Evolutionary conservation across 495 filamentous ascomycete genomes (phyloP).

Genomic region (Penicillium cosmopolitanum): DNA sequence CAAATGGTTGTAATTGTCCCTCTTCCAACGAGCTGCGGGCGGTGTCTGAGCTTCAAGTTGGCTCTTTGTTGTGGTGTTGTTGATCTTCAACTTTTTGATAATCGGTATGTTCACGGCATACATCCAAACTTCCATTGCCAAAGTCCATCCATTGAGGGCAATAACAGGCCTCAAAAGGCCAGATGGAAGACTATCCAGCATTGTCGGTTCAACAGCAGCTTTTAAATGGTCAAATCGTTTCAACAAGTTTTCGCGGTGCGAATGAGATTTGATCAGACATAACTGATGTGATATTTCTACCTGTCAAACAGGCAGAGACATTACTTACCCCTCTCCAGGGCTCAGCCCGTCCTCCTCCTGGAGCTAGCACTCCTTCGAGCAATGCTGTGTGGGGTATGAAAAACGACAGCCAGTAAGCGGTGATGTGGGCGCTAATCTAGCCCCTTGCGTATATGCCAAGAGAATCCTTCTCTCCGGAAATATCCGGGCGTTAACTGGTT

Average conservation of each 20-base stretch:
- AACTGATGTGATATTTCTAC: background rate
- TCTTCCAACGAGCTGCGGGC: conserved; percentile 30
- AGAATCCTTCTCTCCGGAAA: background rate
- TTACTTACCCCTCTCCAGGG: background rate
- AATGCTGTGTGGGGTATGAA: background rate
- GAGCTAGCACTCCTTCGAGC: background rate
- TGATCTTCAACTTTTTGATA: conserved; percentile 10
- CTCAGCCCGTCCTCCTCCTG: background rate
- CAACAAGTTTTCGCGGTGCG: too few relatives aligned
- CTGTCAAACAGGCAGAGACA: background rate
- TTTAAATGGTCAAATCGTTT: too few relatives aligned
- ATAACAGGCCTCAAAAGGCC: conserved; percentile 35
- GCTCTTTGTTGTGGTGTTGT: conserved; percentile 14
- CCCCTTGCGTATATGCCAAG: background rate
- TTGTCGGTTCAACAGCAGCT: background rate
- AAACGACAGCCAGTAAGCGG: background rate
- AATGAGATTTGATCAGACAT: background rate
- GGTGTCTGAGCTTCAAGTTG: conserved; percentile 26
- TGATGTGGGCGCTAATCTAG: background rate
- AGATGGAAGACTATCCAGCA: conserved; percentile 13
- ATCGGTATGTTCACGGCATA: conserved; percentile 25
- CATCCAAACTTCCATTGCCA: conserved; percentile 33
- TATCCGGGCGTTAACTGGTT: background rate
- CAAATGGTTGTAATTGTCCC: conserved; percentile 33
- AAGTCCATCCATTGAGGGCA: conserved; percentile 31